These are phyloP conservation scores for rapeseed (Brassica napus) DNA, from an alignment of 345 rosid species.

Conservation along the genomic window DNA sequence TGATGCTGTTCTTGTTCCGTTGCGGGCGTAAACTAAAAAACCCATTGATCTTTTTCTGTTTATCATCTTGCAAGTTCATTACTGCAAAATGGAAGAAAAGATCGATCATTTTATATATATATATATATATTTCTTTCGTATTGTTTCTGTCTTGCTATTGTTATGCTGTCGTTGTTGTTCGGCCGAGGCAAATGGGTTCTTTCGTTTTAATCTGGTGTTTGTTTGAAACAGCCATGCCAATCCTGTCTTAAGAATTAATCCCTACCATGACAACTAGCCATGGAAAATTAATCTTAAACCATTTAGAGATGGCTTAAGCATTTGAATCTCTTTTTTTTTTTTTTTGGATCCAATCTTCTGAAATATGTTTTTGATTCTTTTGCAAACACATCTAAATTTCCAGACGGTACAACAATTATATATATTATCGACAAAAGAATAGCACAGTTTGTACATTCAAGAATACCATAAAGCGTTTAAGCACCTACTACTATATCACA, in stretches of 20 bases:
- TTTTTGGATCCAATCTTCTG: no score
- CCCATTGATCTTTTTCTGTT: not conserved
- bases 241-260: no score
- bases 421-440: not conserved
- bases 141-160: not conserved
- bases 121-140: not conserved
- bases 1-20: not conserved
- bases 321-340: no score
- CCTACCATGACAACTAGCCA: not conserved
- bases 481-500: not conserved
- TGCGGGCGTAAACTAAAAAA: not conserved
- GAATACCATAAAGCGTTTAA: not conserved
- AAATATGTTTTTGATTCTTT: no score
- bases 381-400: no score
- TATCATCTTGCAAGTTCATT: not conserved
- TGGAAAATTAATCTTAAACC: not conserved
- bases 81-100: not conserved
- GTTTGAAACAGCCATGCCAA: not conserved
- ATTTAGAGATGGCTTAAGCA: not conserved
- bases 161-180: not conserved
- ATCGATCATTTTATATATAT: not conserved
- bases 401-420: no score
- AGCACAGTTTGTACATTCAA: not conserved
- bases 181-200: not conserved
- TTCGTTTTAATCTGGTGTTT: not conserved